Evolutionary conservation across 208 protist genomes (phyloP).

Genomic region (Herpetomonas tarakana): DNA sequence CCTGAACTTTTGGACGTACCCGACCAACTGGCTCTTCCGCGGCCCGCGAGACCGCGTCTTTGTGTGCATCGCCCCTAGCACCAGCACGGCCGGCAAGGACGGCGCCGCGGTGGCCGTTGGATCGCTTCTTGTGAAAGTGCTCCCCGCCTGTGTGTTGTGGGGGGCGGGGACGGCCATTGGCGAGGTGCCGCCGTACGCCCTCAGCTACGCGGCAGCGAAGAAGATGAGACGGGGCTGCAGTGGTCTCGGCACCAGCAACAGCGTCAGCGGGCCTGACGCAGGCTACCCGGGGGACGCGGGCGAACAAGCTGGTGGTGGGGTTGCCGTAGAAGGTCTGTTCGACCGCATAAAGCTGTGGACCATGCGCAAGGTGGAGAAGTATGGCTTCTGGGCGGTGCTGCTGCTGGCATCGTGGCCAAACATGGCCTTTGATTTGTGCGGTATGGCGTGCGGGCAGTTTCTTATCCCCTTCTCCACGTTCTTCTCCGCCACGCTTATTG

Average conservation of each 20-base stretch:
- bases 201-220: constrained; percentile 88
- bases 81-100: background rate
- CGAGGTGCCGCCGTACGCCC: constrained; percentile 96
- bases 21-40: constrained; percentile 73
- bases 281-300: background rate
- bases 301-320: constrained; percentile 30
- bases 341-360: constrained; percentile 81
- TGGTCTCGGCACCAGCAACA: background rate
- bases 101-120: constrained; percentile 9
- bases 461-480: constrained; percentile 97
- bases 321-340: constrained; percentile 51
- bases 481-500: constrained; percentile 95
- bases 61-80: constrained; percentile 42
- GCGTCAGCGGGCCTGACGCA: background rate
- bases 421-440: constrained; percentile 96
- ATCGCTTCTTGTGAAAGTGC: constrained; percentile 62
- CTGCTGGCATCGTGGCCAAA: constrained; percentile 95
- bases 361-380: constrained; percentile 70
- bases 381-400: constrained; percentile 94
- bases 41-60: constrained; percentile 67
- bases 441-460: constrained; percentile 95
- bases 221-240: constrained; percentile 11
- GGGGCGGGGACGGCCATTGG: constrained; percentile 95
- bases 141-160: constrained; percentile 90
- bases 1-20: constrained; percentile 87